Base-by-base conservation (phyloP, 345 rosid genomes). In the Euphorbia lathyris region DNA sequence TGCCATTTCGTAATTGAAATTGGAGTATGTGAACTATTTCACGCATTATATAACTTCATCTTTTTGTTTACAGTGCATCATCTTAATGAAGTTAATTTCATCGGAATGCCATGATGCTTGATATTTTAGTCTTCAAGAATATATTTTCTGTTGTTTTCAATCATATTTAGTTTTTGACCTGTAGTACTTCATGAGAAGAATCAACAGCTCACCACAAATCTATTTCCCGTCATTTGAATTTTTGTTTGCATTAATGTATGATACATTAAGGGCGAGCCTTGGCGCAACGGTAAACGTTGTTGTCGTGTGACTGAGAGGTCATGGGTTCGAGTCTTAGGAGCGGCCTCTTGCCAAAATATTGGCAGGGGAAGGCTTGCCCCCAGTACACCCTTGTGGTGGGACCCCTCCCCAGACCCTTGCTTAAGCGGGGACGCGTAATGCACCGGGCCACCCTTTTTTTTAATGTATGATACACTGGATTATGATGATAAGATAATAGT, bases 1-100 rank as follows among this genome's bases (percentile, higher is more conserved):
- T 95, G 99, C 82, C 80, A 36, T 55, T 85, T 56, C 65, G 82
- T 92, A 67, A 92, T 96, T 3, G 92, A 87, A 75, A 84, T 95
- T 48, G 84, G 82, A 77, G 99, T 90, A 83, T 55, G 95, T 78
- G 16, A 56, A 48, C 66, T 53, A 20, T 52, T 30, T 60, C 43
- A n/a, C 32, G 29, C n/a, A 2, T 25, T 6, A 58, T 48, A 1
- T 48, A 36, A 17, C 38, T 34, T 3, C 22, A 56, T 1, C 1
- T 10, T 7, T 53, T 22, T 65, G 12, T 58, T 47, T 74, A n/a
- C 7, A 5, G 7, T 45, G 50, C 50, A n/a, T 40, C 16, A 36
- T 66, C 11, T 70, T 25, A 5, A 13, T 63, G 7, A 42, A 45
- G 2, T 56, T 51, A 25, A n/a, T n/a, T n/a, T n/a, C 23, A 2